phyloP scores from a whole-genome alignment of 768 basidiomycete species.

The Rhodotorula diobovata region DNA sequence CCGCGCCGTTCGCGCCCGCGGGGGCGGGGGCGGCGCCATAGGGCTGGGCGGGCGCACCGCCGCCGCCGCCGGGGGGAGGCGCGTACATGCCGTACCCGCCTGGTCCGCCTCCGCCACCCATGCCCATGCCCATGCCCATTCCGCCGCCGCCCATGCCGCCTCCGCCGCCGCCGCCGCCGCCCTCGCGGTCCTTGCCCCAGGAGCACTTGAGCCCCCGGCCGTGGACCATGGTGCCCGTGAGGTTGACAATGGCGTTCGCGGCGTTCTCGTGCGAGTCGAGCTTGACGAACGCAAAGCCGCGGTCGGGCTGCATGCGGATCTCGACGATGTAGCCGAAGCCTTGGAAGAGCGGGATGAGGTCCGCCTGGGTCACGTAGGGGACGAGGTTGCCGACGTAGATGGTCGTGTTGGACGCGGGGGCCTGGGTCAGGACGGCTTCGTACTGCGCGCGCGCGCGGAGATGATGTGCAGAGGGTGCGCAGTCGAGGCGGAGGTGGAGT shows the following conservation, averaged over 20 bases:
- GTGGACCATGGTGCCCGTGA: constrained; percentile 95
- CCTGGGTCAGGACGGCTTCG: constrained; percentile 88
- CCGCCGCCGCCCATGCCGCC: neutral
- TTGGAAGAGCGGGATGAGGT: constrained; percentile 96
- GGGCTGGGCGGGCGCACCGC: neutral
- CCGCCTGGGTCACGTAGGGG: constrained; percentile 93
- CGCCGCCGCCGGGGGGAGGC: neutral
- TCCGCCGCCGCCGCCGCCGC: neutral
- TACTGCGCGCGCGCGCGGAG: constrained; percentile 50
- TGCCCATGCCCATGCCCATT: neutral
- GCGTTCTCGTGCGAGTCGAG: constrained; percentile 98
- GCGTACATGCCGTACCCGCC: constrained; percentile 1
- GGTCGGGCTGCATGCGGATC: constrained; percentile 98
- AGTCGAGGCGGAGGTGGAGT: neutral
- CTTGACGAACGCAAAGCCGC: constrained; percentile 98
- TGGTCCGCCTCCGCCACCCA: neutral
- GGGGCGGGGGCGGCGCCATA: neutral
- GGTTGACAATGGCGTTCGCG: constrained; percentile 93
- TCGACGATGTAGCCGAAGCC: constrained; percentile 98
- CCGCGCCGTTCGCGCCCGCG: constrained; percentile 54
- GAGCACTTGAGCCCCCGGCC: constrained; percentile 96
- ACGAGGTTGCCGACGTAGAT: constrained; percentile 99
- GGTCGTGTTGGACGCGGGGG: constrained; percentile 78
- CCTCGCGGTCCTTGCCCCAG: constrained; percentile 80
- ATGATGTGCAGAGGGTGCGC: neutral